Evolutionary conservation across 495 filamentous ascomycete genomes (phyloP), one percentile per base, ranked within the genome.

Genomic region (Penicillium atrosanguineum): DNA sequence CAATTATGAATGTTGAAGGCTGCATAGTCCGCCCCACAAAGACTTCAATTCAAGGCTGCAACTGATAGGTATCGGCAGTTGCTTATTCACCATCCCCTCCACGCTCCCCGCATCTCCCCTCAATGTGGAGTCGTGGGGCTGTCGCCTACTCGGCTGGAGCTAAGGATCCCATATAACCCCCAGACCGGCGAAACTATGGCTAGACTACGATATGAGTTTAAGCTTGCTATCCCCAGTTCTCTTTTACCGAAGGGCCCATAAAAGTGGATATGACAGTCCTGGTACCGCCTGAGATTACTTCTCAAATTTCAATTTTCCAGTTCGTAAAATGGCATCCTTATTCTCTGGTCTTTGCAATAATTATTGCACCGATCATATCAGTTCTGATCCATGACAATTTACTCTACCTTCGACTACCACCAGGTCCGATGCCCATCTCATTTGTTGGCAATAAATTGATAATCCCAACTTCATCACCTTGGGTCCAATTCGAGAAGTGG

Each of bases 401-500:
- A 14, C 28, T 56, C 21, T 46, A 43, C 47, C 50, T 59, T 16
- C 40, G 50, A 25, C 41, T 62, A 41, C 55, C 53, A 16, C 53
- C 44, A 46, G 47, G 50, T 14, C 60, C 37, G 46, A 48, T 46
- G n/a, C 52, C 43, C 39, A 34, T 56, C 15, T 53, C 53, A 39
- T 56, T 56, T 37, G 19, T 84, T 14, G 82, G 82, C 23, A 84
- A 83, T 65, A 75, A 77, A 39, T 69, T 72, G 52, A 70, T 76
- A 46, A 62, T 83, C 14, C 75, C 78, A 21, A 69, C 65, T 28
- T 67, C 62, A 18, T 79, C 80, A 50, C 83, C 84, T 18, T 88
- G 84, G 84, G 63, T 84, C 20, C 79, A 82, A 66, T 86, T 87
- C 65, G 49, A 78, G 51, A 65, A 81, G 57, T 79, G 81, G 65